Base-by-base conservation (phyloP, 1,284 basidiomycete species). In the Malassezia psittaci region DNA sequence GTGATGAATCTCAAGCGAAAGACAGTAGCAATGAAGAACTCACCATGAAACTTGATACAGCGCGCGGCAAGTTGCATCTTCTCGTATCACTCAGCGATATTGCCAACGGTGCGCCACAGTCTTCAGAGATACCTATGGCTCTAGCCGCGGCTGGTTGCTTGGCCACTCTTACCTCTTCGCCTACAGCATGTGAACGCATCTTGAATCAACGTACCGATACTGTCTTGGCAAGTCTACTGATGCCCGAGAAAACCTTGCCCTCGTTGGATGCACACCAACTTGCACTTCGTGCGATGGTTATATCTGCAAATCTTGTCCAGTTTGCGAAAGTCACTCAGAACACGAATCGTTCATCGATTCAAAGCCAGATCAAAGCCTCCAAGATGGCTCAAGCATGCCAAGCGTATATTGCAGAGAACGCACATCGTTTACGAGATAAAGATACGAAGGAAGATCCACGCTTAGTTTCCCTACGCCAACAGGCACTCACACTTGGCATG, bases 31-130 rank as follows among this genome's bases (percentile, higher is more conserved):
- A 34, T 32, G 11, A 37, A 18, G 24, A 29, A 7, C 42, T 49
- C 9, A 33, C 50, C 8, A 13, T 57, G 6, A 50, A 43, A 16
- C 41, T 57, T 24, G 50, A 57, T 21, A 48, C 44, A 2, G 37
- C 55, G n/a, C 35, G 41, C 2, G 55, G 55, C 0, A 50, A 51
- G 2, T 41, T 57, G 16, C 50, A 35, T 8, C 35, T 57, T 10
- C 55, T 57, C 12, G 44, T 52, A 10, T 51, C 55, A 18, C 41
- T 57, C 15, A 48, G 49, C 40, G 15, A 36, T 9, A 8, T 45
- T 21, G 16, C n/a, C 24, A 34, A 10, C 2, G 12, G 4, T 6
- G 13, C 36, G 2, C 12, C 18, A 15, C 32, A 44, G 8, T 44
- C 51, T 32, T 16, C 15, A 19, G 40, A 36, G 8, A 24, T 29